Conservation (phyloP, 495 filamentous ascomycete genomes). For the Aspergillus bertholletiae region DNA sequence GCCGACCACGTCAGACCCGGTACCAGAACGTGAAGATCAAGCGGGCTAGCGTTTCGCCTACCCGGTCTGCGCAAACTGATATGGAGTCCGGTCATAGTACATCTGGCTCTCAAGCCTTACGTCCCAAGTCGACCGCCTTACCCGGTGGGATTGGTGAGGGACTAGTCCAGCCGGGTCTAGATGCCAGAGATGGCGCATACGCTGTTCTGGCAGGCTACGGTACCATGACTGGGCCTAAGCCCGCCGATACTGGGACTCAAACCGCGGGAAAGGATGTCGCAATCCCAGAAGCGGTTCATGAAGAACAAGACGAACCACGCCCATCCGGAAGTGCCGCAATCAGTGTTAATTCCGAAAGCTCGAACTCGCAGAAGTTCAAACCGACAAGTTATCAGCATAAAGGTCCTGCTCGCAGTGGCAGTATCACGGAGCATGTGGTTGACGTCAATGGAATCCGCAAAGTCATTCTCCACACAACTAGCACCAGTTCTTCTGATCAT, state of each 20-base stretch:
- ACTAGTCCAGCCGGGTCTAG: conserved; percentile 44
- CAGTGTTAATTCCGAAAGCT: conserved; percentile 41
- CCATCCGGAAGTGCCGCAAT: conserved; percentile 22
- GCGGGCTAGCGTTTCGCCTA: conserved; percentile 48
- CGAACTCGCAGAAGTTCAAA: conserved; percentile 15
- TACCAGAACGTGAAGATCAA: conserved; percentile 92
- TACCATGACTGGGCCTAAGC: conserved; percentile 32
- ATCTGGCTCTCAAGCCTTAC: conserved; percentile 22
- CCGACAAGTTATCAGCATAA: conserved; percentile 34
- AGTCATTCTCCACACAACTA: conserved; percentile 73
- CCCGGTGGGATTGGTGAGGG: conserved; percentile 52
- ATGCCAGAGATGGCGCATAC: conserved; percentile 67
- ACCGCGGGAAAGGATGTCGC: conserved; percentile 25
- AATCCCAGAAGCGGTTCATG: conserved; percentile 35
- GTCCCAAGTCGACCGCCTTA: conserved; percentile 19
- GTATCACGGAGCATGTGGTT: conserved; percentile 83
- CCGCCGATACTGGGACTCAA: conserved; percentile 21
- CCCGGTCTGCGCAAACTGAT: conserved; percentile 37
- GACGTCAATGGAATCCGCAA: conserved; percentile 81
- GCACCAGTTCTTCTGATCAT: conserved; percentile 44
- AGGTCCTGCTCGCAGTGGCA: conserved; percentile 69
- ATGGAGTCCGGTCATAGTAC: conserved; percentile 30
- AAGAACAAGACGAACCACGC: conserved; percentile 32
- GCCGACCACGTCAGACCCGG: conserved; percentile 75
- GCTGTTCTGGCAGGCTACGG: conserved; percentile 66